These are phyloP conservation scores for Xanthoconium separans DNA, from an alignment of 1,284 basidiomycete genomes.

Conservation along the genomic window DNA sequence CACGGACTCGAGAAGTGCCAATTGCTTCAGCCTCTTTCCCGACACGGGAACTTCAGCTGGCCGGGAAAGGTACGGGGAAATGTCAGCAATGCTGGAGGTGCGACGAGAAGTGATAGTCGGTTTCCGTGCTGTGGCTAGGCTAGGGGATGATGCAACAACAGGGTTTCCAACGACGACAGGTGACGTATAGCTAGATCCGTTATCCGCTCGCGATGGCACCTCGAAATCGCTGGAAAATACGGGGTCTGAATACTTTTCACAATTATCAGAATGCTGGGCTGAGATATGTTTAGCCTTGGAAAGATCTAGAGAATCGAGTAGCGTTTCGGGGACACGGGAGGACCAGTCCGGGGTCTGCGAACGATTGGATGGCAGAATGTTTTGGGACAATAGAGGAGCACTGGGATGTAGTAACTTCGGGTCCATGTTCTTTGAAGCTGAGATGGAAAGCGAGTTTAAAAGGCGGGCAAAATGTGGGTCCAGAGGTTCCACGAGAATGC, in stretches of 20 bases:
- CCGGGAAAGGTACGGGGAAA: constrained; percentile 62
- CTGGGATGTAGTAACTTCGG: constrained; percentile 4
- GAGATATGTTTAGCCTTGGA: constrained; percentile 6
- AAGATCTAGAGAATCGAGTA: constrained; percentile 5
- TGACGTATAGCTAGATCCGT: constrained; percentile 12
- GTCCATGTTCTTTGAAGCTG: constrained; percentile 42
- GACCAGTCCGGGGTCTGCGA: constrained; percentile 33
- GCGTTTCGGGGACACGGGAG: constrained; percentile 28
- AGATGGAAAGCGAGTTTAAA: constrained; percentile 59
- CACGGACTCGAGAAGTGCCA: constrained; percentile 72
- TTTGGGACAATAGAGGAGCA: constrained; percentile 9
- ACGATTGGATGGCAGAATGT: constrained; percentile 12
- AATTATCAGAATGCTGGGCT: constrained; percentile 4
- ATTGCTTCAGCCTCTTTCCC: constrained; percentile 64
- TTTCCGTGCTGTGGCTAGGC: constrained; percentile 20
- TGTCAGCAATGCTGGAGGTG: constrained; percentile 50
- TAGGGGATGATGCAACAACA: constrained; percentile 8
- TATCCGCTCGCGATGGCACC: constrained; percentile 24
- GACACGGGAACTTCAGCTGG: constrained; percentile 49
- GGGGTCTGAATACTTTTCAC: constrained; percentile 15
- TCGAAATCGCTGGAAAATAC: constrained; percentile 14
- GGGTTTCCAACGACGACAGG: constrained; percentile 7
- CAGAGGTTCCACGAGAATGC: constrained; percentile 31
- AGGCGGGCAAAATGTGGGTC: constrained; percentile 73
- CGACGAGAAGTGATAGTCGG: constrained; percentile 30